Evolutionary conservation across 305 asterid genomes (phyloP), one percentile per base, ranked within the genome.

Genomic region (Fraxinus platypoda): DNA sequence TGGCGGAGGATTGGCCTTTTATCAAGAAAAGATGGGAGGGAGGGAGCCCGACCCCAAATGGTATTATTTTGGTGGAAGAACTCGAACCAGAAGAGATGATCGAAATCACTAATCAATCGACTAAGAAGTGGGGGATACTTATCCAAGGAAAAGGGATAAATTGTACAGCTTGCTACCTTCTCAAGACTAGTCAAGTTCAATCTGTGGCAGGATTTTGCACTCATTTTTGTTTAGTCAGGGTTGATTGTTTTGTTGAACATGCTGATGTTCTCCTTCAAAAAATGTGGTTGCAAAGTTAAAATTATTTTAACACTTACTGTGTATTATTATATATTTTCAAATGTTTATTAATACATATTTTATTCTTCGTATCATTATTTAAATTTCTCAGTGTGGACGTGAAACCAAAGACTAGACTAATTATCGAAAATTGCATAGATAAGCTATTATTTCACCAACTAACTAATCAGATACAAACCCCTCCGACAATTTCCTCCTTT

Each of bases 61-160:
- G 87, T 13, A 59, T 84, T 35, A 81, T 81, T 25, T 57, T 84
- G 71, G 84, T 84, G 8, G 87, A 81, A 72, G 84, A 84, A 71
- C 77, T 33, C n/a, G 37, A 66, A 17, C 2, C 41, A 12, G 30
- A 21, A 17, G 52, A 80, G 35, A 71, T 6, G 43, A 2, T 71
- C 12, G 6, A 31, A 30, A 71, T 31, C n/a, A 71, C 4, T 2
- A 17, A 17, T 6, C 75, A 0, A 13, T 15, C 21, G 2, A 77
- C 76, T 7, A 84, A 62, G 64, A 78, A 73, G 3, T 84, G 84
- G 84, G 87, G 84, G 30, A 72, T 84, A 13, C 81, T 81, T 6
- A 84, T 84, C 23, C 87, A 84, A 81, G 87, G 83, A 25, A 81
- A 68, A 38, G 87, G 87, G 26, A 38, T 54, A 3, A 84, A 74